Evolutionary conservation across 148 eudicot species (phyloP).

Genomic region (Vaccinium macrocarpon): DNA sequence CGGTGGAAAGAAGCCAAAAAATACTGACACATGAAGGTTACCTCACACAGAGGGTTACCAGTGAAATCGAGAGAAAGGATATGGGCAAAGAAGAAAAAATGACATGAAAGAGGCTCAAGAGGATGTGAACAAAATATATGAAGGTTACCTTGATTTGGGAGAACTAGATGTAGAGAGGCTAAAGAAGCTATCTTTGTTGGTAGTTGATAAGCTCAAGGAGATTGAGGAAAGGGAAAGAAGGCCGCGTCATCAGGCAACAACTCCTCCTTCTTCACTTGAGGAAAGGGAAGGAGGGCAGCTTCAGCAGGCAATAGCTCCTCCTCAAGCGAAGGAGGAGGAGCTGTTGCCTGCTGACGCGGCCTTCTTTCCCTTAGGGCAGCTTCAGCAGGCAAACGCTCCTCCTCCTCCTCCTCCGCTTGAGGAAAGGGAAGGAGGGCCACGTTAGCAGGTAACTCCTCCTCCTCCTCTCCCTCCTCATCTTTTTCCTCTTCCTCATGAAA

Average conservation of each 20-base stretch:
- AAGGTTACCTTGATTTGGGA: not conserved
- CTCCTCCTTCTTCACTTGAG: not conserved
- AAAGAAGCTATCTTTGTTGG: not conserved
- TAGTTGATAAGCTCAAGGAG: not conserved
- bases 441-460: not conserved
- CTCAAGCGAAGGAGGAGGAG: too few species aligned
- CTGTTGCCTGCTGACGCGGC: too few species aligned
- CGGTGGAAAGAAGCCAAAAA: constrained; percentile 10
- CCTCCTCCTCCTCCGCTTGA: not conserved
- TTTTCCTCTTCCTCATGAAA: not conserved
- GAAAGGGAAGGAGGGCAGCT: not conserved
- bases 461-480: not conserved
- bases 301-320: not conserved
- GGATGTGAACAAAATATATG: not conserved
- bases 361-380: too few species aligned
- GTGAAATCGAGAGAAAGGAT: not conserved
- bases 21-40: constrained; percentile 20
- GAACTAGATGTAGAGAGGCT: not conserved
- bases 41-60: constrained; percentile 12
- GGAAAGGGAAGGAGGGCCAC: not conserved
- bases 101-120: not conserved
- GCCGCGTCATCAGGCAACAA: not conserved
- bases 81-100: not conserved
- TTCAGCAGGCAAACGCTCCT: not conserved
- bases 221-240: not conserved